Evolutionary conservation across 2,329 filamentous ascomycete genomes (phyloP), one percentile per base, ranked within the genome.

Genomic region (Aureobasidium uvarum): DNA sequence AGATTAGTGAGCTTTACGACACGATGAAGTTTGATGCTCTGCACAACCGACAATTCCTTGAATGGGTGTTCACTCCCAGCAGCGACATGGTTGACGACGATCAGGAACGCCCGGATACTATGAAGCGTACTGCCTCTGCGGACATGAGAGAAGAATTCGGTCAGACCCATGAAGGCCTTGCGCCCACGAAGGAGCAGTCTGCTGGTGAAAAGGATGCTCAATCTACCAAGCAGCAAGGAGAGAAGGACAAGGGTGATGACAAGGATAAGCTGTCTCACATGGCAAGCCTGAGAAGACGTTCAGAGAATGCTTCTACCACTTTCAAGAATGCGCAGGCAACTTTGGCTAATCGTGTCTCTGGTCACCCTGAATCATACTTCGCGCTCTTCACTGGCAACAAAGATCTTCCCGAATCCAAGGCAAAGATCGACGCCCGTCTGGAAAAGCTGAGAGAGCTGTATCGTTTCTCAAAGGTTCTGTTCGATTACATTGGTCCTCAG

Each of bases 21-120:
- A 98, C 94, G 23, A 98, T 99, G 95, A 99, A 99, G 77, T 99
- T 98, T 69, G 95, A 99, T 76, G 95, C 95, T 1, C 83, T 99
- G 16, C 96, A 99, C 78, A 99, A 99, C 74, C 88, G 95, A 2
- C 91, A 92, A 68, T 99, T 99, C 73, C 81, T 99, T 4, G 95
- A 99, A 76, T 98, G 95, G 91, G 89, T 97, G 0, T 99, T 99
- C 71, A 96, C 92, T 18, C 95, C 95, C 1, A 88, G 91, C 39
- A 88, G 86, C 72, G 84, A 83, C 66, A 91, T 96, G 78, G 80
- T 94, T 13, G 89, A 90, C 63, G 90, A 94, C 62, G 74, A 79
- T 7, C 69, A 74, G n/a, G 69, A 70, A 7, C 55, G 60, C 13
- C 50, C 45, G 5, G 39, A 58, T 20, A 62, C 51, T 13, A 66